phyloP scores from a whole-genome alignment of 2,329 filamentous ascomycete genomes.

The Microcyclosporella mali region DNA sequence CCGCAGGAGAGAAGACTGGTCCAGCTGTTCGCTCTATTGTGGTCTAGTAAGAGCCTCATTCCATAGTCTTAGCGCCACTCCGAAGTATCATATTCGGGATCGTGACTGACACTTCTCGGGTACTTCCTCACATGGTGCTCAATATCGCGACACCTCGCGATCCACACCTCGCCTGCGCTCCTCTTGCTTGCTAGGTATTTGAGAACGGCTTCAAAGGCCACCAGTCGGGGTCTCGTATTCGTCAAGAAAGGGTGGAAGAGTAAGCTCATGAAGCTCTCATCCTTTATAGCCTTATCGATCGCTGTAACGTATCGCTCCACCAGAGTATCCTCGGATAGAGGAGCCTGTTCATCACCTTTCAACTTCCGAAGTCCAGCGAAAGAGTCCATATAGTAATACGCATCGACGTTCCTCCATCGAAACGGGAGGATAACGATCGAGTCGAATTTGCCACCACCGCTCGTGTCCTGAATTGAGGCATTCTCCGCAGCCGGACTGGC shows the following conservation, averaged over 20 bases:
- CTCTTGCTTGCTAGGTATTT: slow-evolving; percentile 23
- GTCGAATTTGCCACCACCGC: slow-evolving; percentile 9
- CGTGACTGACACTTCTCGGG: slow-evolving; percentile 18
- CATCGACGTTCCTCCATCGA: slow-evolving; percentile 29
- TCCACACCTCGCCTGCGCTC: slow-evolving; percentile 25
- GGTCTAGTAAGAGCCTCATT: too few relatives aligned
- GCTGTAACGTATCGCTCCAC: slow-evolving; percentile 19
- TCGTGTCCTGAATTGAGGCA: slow-evolving; percentile 16
- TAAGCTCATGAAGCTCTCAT: slow-evolving; percentile 25
- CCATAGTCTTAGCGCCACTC: slow-evolving; percentile 24
- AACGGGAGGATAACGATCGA: slow-evolving; percentile 24
- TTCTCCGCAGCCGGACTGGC: slow-evolving; percentile 30
- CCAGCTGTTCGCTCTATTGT: too few relatives aligned
- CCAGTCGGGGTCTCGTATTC: slow-evolving; percentile 18
- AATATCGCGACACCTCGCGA: slow-evolving; percentile 27
- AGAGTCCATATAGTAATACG: slow-evolving; percentile 31
- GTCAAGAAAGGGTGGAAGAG: slow-evolving; percentile 32
- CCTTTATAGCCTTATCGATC: slow-evolving; percentile 26
- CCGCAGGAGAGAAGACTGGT: too few relatives aligned
- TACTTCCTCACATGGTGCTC: slow-evolving; percentile 23
- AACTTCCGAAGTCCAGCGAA: slow-evolving; percentile 25
- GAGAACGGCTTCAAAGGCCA: slow-evolving; percentile 26
- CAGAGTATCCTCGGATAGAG: slow-evolving; percentile 18
- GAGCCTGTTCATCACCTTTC: slow-evolving; percentile 21
- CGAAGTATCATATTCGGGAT: slow-evolving; percentile 28